Evolutionary conservation across 2,329 filamentous ascomycete genomes (phyloP).

Genomic region (Phaeosphaeriaceae sp.): DNA sequence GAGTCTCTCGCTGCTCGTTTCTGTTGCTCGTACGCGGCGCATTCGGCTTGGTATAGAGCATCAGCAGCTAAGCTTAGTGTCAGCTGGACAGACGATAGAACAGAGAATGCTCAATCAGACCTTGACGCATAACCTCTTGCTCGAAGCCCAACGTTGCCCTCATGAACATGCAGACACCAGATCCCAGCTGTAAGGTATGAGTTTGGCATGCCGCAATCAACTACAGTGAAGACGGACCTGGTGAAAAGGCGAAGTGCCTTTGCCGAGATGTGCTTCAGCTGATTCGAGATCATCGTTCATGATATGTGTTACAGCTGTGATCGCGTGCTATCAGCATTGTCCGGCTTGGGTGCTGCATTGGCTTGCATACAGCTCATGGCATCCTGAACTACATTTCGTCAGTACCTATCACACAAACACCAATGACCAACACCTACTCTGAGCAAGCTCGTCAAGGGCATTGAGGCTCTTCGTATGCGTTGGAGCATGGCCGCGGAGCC

Average conservation of each 20-base stretch:
- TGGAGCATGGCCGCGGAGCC: conserved; percentile 43
- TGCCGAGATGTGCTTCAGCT: conserved; percentile 75
- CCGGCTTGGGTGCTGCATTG: neutral
- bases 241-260: conserved; percentile 86
- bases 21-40: conserved; percentile 76
- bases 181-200: conserved; percentile 66
- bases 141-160: conserved; percentile 88
- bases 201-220: conserved; percentile 10
- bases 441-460: conserved; percentile 63
- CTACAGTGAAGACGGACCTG: conserved; percentile 55
- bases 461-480: conserved; percentile 63
- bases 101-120: conserved; percentile 41
- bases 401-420: conserved; percentile 13
- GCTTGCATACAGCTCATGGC: conserved; percentile 53
- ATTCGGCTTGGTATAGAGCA: conserved; percentile 77
- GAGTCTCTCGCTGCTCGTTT: conserved; percentile 73
- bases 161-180: conserved; percentile 83
- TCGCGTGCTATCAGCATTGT: conserved; percentile 31
- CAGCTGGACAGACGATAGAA: conserved; percentile 4
- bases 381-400: conserved; percentile 50
- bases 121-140: conserved; percentile 85
- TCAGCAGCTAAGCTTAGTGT: conserved; percentile 64
- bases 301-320: conserved; percentile 70
- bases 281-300: conserved; percentile 90
- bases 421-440: conserved; percentile 50